phyloP scores from a whole-genome alignment of 345 rosid genomes.

The Camelina sativa region DNA sequence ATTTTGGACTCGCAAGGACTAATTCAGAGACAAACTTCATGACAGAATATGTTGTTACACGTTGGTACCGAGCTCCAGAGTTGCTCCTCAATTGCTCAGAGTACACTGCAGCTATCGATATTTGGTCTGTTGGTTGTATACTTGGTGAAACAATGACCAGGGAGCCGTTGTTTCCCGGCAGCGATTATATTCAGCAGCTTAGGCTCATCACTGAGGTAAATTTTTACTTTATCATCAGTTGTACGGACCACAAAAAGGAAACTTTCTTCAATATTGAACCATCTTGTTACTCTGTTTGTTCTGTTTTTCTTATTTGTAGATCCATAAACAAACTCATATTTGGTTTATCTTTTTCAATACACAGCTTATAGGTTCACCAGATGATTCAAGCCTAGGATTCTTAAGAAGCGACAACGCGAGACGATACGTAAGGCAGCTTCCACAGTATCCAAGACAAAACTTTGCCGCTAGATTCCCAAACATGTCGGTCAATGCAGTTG shows the following conservation, averaged over 20 bases:
- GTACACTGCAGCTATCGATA: conserved; percentile 93
- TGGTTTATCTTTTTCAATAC: conserved; percentile 5
- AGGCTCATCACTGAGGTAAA: conserved; percentile 83
- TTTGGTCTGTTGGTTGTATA: conserved; percentile 97
- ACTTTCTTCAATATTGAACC: background rate
- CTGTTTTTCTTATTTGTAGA: background rate
- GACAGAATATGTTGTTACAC: conserved; percentile 57
- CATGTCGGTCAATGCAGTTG: conserved; percentile 49
- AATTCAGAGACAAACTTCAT: conserved; percentile 94
- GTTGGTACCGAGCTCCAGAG: conserved; percentile 54
- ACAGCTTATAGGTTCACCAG: conserved; percentile 63
- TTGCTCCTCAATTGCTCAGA: conserved; percentile 93
- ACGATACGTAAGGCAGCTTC: conserved; percentile 58
- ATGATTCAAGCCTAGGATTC: conserved; percentile 55
- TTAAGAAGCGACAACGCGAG: conserved; percentile 58
- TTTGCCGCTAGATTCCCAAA: conserved; percentile 52
- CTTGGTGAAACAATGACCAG: conserved; percentile 87
- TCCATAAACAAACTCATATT: background rate
- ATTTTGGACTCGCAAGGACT: conserved; percentile 95
- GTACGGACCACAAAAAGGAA: background rate
- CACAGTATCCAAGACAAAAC: conserved; percentile 54
- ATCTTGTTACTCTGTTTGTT: background rate
- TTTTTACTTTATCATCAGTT: background rate
- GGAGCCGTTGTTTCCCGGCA: conserved; percentile 90
- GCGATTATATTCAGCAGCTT: conserved; percentile 90